Percentiles rank a stretch among this genome's conserved stretches.
Evolutionary conservation across 495 filamentous ascomycete species (phyloP).

Genomic region (Tuber umbilicatum): DNA sequence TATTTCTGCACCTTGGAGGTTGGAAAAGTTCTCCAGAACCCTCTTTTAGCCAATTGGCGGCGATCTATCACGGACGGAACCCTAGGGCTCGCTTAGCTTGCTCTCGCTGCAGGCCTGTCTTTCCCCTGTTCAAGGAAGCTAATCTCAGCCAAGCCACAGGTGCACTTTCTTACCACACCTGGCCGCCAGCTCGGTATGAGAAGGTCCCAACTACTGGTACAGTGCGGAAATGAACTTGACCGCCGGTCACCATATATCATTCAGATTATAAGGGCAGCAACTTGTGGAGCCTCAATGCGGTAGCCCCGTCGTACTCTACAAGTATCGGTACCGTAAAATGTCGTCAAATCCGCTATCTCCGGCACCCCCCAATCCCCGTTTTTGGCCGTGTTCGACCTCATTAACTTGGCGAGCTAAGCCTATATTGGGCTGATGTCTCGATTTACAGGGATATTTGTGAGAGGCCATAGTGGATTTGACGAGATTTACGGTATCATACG

Average conservation of each 20-base stretch:
- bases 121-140: neutral
- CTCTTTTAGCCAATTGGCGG: neutral
- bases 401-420: too few species aligned
- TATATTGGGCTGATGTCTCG: too few species aligned
- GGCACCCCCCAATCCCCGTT: too few species aligned
- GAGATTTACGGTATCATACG: too few species aligned
- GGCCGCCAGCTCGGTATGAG: neutral
- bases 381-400: too few species aligned
- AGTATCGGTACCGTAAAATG: too few species aligned
- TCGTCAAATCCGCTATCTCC: too few species aligned
- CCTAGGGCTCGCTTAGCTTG: slow-evolving; percentile 1
- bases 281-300: neutral
- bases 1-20: neutral
- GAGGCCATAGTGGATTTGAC: too few species aligned
- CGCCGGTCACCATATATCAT: neutral
- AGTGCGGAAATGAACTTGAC: neutral
- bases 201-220: neutral
- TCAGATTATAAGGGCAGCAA: neutral
- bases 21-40: neutral
- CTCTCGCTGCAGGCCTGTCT: neutral
- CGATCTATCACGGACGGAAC: neutral
- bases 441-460: too few species aligned
- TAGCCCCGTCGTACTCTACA: neutral
- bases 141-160: neutral
- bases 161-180: neutral